Base-by-base conservation (phyloP, 2,329 filamentous ascomycete genomes). In the Exserohilum rostratum region DNA sequence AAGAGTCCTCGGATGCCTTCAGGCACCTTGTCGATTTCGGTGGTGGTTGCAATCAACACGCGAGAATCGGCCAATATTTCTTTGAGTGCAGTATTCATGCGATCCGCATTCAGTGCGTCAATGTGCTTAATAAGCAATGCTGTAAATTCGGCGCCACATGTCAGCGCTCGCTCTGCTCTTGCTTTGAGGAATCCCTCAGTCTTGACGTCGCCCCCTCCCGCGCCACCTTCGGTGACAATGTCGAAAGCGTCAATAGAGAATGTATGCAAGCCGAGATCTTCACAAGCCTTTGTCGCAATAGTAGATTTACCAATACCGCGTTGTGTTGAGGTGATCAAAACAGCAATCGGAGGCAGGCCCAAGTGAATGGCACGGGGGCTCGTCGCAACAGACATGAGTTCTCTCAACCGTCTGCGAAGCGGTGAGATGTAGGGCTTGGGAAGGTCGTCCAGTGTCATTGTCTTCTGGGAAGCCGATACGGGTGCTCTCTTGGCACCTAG, bases 221-320 rank as follows among this genome's bases (percentile, higher is more conserved):
- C 89, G 39, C 89, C 89, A 12, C 91, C 91, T 72, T 98, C 93
- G n/a, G 91, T 93, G 4, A 96, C 81, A 37, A 99, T 91, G 66
- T 99, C 95, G 67, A 96, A 96, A 0, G 91, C 90, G 72, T 98
- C 92, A 47, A 99, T 90, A 0, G 85, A 78, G 71, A 96, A 98
- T 0, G 87, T 90, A 72, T 99, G 95, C 13, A 98, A 81, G 3
- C 95, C 95, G 58, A 97, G 88, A 67, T 97, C 93, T 2, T 89
- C 84, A 72, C 92, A 96, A 4, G 93, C 92, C 38, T 86, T 85
- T 1, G 81, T 82, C 0, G 91, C 91, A 18, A 92, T 78, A 2
- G 88, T 90, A n/a, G 90, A 83, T 74, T 99, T 99, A 45, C 95
- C 95, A 64, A 98, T 96, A 57, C 91, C 90, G 39, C 95, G 87